Conservation (phyloP, 1,284 basidiomycete genomes). For the Gymnopus androsaceus region DNA sequence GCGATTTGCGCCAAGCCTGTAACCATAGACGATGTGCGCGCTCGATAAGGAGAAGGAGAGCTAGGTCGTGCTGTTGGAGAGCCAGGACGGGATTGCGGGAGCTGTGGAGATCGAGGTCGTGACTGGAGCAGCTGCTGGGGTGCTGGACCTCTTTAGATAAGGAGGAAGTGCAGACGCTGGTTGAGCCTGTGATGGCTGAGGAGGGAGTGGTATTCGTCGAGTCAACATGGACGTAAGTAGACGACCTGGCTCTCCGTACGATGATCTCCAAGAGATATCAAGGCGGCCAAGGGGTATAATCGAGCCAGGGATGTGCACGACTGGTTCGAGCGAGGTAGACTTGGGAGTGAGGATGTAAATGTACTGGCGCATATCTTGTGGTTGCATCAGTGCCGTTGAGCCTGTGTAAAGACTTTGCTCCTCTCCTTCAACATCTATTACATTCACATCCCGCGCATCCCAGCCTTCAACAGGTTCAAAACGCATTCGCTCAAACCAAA, state of each 20-base stretch:
- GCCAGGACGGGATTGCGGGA: constrained; percentile 50
- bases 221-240: constrained; percentile 83
- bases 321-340: constrained; percentile 46
- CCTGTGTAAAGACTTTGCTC: constrained; percentile 56
- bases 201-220: constrained; percentile 62
- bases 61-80: constrained; percentile 47
- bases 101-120: constrained; percentile 56
- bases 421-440: constrained; percentile 29
- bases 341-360: constrained; percentile 76
- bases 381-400: constrained; percentile 68
- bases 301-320: constrained; percentile 60
- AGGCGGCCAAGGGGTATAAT: constrained; percentile 78
- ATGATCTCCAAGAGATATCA: constrained; percentile 81
- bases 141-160: constrained; percentile 57
- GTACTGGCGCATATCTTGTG: constrained; percentile 82
- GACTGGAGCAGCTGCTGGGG: constrained; percentile 33
- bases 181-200: constrained; percentile 38
- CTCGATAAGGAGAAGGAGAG: constrained; percentile 51
- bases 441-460: constrained; percentile 58
- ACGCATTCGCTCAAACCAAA: constrained; percentile 75
- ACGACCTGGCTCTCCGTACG: constrained; percentile 79
- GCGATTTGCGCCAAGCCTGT: constrained; percentile 36
- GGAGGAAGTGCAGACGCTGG: constrained; percentile 69
- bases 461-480: constrained; percentile 77
- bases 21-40: constrained; percentile 40